Evolutionary conservation across 768 basidiomycete genomes (phyloP).

Genomic region (Neoboletus magnificus): DNA sequence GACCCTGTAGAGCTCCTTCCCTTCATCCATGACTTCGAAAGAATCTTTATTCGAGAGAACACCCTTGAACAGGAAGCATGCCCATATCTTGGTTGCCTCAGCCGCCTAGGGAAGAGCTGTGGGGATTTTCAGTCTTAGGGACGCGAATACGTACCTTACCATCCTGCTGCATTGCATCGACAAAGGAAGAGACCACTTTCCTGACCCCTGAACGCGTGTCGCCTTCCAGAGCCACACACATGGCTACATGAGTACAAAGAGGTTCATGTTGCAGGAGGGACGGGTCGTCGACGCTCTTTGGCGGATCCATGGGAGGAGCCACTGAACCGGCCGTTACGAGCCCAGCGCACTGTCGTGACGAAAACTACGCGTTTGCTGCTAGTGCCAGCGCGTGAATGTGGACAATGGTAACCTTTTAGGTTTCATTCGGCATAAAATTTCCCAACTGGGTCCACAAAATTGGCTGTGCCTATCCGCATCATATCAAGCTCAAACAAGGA

Average conservation of each 20-base stretch:
- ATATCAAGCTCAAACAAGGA: background rate
- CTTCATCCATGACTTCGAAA: slow-evolving; percentile 6
- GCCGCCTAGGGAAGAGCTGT: slow-evolving; percentile 9
- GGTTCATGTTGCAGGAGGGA: slow-evolving; percentile 24
- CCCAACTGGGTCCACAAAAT: background rate
- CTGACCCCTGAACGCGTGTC: background rate
- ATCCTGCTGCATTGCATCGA: slow-evolving; percentile 11
- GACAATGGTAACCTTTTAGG: background rate
- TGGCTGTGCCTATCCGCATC: too few species aligned
- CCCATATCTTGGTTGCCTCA: slow-evolving; percentile 14
- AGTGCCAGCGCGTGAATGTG: background rate
- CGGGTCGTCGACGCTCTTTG: slow-evolving; percentile 9
- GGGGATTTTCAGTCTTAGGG: background rate
- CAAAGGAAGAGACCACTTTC: background rate
- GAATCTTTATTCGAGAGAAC: background rate
- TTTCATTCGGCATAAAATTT: background rate
- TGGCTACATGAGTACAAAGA: slow-evolving; percentile 3
- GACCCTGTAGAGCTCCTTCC: slow-evolving; percentile 10
- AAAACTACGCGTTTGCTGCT: background rate
- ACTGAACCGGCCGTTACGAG: background rate
- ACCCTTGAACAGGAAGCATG: slow-evolving; percentile 4
- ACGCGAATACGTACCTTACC: slow-evolving; percentile 12
- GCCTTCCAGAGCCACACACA: background rate
- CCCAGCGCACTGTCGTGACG: background rate
- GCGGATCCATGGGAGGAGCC: slow-evolving; percentile 17